Conservation (phyloP, 2,329 filamentous ascomycete genomes). For the Knoxdaviesia capensis region DNA sequence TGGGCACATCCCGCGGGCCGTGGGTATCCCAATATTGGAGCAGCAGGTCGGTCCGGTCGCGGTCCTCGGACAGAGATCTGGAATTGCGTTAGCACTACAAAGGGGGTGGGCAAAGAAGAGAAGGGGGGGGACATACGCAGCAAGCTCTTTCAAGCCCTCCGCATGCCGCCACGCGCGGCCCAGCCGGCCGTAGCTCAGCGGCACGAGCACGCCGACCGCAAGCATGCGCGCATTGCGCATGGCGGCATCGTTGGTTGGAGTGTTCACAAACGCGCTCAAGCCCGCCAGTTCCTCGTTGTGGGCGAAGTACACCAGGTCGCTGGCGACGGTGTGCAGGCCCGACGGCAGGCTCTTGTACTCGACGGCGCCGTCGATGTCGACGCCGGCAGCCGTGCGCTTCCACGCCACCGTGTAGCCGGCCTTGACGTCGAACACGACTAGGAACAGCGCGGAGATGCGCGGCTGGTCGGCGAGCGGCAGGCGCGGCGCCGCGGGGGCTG, state of each 20-base stretch:
- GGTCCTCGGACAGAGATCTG: constrained; percentile 43
- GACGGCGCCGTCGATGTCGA: constrained; percentile 67
- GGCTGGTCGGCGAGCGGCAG: constrained; percentile 25
- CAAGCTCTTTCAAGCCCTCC: constrained; percentile 52
- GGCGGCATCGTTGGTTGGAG: constrained; percentile 52
- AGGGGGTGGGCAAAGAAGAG: constrained; percentile 5
- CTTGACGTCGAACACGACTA: constrained; percentile 84
- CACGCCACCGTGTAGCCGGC: constrained; percentile 80
- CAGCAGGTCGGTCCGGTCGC: constrained; percentile 39
- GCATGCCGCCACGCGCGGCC: constrained; percentile 84
- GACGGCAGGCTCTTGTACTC: constrained; percentile 96
- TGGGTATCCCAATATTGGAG: constrained; percentile 60
- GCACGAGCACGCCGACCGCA: constrained; percentile 74
- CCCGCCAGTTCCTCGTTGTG: constrained; percentile 65
- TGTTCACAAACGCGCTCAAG: constrained; percentile 79
- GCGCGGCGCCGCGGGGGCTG: constrained; percentile 5
- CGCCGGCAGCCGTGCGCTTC: constrained; percentile 48
- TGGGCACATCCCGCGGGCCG: constrained; percentile 4
- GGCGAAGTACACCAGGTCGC: constrained; percentile 88
- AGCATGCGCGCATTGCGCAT: constrained; percentile 83
- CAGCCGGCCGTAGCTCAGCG: constrained; percentile 64
- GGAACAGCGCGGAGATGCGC: constrained; percentile 58
- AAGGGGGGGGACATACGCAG: constrained; percentile 28
- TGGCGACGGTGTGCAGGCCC: constrained; percentile 68
- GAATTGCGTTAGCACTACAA: background rate